Percentiles rank a stretch among this genome's conserved stretches.
These are phyloP conservation scores for Fusarium ambrosium DNA, from an alignment of 2,329 filamentous ascomycete species.

Conservation along the genomic window DNA sequence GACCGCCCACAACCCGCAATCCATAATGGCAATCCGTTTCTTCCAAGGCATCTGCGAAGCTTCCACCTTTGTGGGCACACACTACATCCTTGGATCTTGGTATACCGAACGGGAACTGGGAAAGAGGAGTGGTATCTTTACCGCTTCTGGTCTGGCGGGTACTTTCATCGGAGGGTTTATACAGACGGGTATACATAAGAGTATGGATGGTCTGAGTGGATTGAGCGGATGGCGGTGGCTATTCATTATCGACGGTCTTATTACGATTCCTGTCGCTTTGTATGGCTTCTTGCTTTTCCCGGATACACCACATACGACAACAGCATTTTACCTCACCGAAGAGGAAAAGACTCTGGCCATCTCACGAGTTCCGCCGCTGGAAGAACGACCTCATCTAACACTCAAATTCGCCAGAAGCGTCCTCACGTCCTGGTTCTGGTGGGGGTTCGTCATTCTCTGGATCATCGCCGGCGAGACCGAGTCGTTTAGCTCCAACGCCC, in stretches of 20 bases:
- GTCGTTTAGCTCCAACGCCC: slow-evolving; percentile 75
- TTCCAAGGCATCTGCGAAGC: slow-evolving; percentile 56
- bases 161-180: slow-evolving; percentile 68
- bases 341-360: slow-evolving; percentile 61
- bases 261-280: slow-evolving; percentile 53
- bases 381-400: slow-evolving; percentile 60
- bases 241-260: slow-evolving; percentile 77
- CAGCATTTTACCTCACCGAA: slow-evolving; percentile 59
- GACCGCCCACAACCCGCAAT: slow-evolving; percentile 53
- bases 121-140: slow-evolving; percentile 74
- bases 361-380: slow-evolving; percentile 55
- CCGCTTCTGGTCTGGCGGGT: slow-evolving; percentile 70
- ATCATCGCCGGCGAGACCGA: slow-evolving; percentile 80
- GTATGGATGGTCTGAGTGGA: slow-evolving; percentile 61
- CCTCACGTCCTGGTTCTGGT: slow-evolving; percentile 73
- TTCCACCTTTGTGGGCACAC: slow-evolving; percentile 57
- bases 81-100: slow-evolving; percentile 65
- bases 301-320: slow-evolving; percentile 61
- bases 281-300: slow-evolving; percentile 55
- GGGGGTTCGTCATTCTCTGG: slow-evolving; percentile 76
- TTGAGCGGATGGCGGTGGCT: slow-evolving; percentile 77
- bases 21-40: slow-evolving; percentile 57
- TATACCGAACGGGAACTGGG: slow-evolving; percentile 72
- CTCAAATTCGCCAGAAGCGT: slow-evolving; percentile 67
- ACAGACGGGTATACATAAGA: slow-evolving; percentile 70